Evolutionary conservation across 306 rosid genomes (phyloP).

Genomic region (Citrullus mucosospermus): DNA sequence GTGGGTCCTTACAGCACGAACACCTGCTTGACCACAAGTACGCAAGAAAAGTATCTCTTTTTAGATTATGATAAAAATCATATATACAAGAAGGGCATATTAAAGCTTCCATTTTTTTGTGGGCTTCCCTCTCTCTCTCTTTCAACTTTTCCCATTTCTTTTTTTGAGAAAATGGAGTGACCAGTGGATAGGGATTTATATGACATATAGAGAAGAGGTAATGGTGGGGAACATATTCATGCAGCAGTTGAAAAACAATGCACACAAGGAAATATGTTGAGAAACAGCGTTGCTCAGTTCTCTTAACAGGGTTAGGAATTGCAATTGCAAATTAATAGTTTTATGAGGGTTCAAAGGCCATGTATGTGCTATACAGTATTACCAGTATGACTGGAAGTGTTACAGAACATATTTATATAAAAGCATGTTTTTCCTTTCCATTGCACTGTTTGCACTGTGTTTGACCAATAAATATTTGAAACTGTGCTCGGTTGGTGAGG

Average conservation of each 20-base stretch:
- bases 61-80: constrained; percentile 48
- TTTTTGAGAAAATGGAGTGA: constrained; percentile 2
- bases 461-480: constrained; percentile 1
- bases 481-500: constrained; percentile 14
- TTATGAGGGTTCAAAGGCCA: constrained; percentile 47
- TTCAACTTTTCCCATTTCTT: background rate
- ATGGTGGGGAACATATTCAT: constrained; percentile 94
- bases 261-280: constrained; percentile 41
- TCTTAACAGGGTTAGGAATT: constrained; percentile 27
- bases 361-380: constrained; percentile 42
- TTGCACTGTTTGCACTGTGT: constrained; percentile 14
- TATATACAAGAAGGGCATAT: background rate
- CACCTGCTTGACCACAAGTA: constrained; percentile 71
- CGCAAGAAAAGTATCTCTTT: constrained; percentile 42
- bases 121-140: background rate
- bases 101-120: constrained; percentile 1
- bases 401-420: constrained; percentile 17
- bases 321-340: constrained; percentile 41
- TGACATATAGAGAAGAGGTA: constrained; percentile 18
- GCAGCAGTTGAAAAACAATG: constrained; percentile 54
- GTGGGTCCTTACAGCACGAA: constrained; percentile 48
- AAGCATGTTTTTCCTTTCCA: constrained; percentile 16
- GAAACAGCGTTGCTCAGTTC: constrained; percentile 29
- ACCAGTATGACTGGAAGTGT: background rate
- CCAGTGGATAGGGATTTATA: constrained; percentile 10